Evolutionary conservation across 495 filamentous ascomycete genomes (phyloP).

Genomic region (Physcia stellaris): DNA sequence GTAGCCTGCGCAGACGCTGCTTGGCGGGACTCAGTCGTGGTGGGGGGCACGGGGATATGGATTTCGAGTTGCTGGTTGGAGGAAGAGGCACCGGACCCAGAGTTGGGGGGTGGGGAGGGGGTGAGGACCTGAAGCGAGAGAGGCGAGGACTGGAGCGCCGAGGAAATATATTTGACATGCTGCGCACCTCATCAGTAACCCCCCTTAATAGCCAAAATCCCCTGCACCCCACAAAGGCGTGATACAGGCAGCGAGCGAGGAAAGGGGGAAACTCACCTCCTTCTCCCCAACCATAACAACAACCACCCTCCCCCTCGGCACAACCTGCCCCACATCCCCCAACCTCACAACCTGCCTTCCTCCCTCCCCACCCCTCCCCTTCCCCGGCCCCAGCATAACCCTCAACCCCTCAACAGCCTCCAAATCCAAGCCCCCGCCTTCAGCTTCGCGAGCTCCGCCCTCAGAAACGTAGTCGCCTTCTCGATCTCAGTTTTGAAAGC

Average conservation of each 20-base stretch:
- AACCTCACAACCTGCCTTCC: constrained; percentile 1
- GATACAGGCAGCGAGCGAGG: neutral
- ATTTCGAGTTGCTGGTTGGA: constrained; percentile 12
- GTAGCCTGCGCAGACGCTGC: constrained; percentile 11
- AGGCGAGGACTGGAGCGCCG: constrained; percentile 10
- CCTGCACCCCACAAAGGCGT: too few species aligned
- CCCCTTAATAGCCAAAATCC: too few species aligned
- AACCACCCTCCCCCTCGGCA: constrained; percentile 8
- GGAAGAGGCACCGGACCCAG: too few species aligned
- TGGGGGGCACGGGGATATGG: constrained; percentile 10
- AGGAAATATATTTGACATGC: constrained; percentile 11
- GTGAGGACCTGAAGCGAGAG: constrained; percentile 7
- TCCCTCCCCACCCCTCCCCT: constrained; percentile 5
- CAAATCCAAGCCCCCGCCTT: constrained; percentile 3
- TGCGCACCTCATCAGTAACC: too few species aligned
- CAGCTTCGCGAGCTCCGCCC: constrained; percentile 2
- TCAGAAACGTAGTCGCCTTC: constrained; percentile 4
- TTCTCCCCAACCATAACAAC: constrained; percentile 12
- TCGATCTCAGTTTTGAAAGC: constrained; percentile 7
- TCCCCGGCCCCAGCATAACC: constrained; percentile 2
- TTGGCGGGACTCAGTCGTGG: constrained; percentile 42
- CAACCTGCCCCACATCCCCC: neutral
- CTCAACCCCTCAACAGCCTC: constrained; percentile 2
- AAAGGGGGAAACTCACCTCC: constrained; percentile 4
- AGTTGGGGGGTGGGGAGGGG: neutral